Evolutionary conservation across 306 rosid genomes (phyloP).

Genomic region (Delonix regia): DNA sequence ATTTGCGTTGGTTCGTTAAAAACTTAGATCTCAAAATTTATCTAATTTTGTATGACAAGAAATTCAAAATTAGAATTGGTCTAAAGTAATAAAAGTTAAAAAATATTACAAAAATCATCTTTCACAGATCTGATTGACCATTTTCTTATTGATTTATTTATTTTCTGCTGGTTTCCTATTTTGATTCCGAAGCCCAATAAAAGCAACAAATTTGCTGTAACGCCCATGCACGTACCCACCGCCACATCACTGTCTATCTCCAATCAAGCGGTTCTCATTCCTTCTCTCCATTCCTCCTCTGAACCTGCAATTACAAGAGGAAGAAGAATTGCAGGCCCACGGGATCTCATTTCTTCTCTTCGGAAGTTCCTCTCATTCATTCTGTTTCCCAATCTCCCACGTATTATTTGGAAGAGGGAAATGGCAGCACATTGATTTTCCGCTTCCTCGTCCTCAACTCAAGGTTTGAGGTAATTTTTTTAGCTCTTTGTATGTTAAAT

Average conservation of each 20-base stretch:
- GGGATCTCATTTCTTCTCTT: slow-evolving; percentile 29
- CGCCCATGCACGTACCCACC: slow-evolving; percentile 38
- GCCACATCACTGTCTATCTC: slow-evolving; percentile 29
- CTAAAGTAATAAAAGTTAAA: no score
- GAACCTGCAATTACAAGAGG: slow-evolving; percentile 7
- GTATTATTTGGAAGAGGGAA: not conserved
- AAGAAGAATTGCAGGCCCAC: slow-evolving; percentile 45
- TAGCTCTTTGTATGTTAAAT: slow-evolving; percentile 19
- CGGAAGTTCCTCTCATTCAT: not conserved
- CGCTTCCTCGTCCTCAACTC: slow-evolving; percentile 30
- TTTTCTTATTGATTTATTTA: no score
- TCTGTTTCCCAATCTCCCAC: not conserved
- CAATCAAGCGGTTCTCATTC: slow-evolving; percentile 28
- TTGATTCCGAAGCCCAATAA: not conserved
- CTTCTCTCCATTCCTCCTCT: not conserved
- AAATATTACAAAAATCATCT: no score
- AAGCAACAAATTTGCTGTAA: not conserved
- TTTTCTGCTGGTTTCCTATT: no score
- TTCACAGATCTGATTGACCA: no score
- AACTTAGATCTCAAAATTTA: no score
- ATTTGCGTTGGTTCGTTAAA: no score
- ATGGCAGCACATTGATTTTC: slow-evolving; percentile 2
- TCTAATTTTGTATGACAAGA: no score
- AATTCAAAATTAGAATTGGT: no score
- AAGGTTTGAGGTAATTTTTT: slow-evolving; percentile 13